Base-by-base conservation (phyloP, 2,329 filamentous ascomycete species). In the Cladosporium sp. region DNA sequence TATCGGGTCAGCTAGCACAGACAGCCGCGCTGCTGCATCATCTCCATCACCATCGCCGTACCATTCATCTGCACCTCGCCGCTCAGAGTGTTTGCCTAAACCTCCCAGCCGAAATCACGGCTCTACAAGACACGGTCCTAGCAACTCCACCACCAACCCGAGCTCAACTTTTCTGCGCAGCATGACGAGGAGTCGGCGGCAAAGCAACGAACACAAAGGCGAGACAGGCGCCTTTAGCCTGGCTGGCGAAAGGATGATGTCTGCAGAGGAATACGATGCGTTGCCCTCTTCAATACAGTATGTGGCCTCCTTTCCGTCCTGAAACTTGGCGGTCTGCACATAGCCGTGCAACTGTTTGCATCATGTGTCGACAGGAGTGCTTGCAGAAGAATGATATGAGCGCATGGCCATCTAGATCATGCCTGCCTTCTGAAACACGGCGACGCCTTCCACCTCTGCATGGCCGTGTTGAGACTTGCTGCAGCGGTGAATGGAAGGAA, bases 231-330 rank as follows among this genome's bases (percentile, higher is more conserved):
- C 34, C 17, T 20, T 44, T 17, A 37, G 17, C 39, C 32, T 28
- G 17, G n/a, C 52, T 10, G 53, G 32, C 34, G 44, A 49, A 20
- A 56, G 35, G 40, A 56, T 48, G 45, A 51, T 58, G 48, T 47
- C 68, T 36, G 62, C 73, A 62, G 71, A 72, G 57, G 73, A 77
- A 57, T 77, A 72, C 65, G 71, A 73, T 50, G 65, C 70, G 35
- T 68, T 78, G 60, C 76, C 76, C 19, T 53, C 67, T 62, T 73
- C 74, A 57, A 69, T 78, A 51, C 73, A 75, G 76, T 78, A 71
- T 66, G 74, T 74, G 51, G 32, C 10, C 32, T 25, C 24, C 40
- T 20, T 40, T 22, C 10, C 22, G 17, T 45, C 17, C 58, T 65
- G 55, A 61, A 64, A 62, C 58, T 53, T 32, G 51, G 8, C 34